Evolutionary conservation across 1,284 basidiomycete species (phyloP).

Genomic region (Clitocybe nebularis): DNA sequence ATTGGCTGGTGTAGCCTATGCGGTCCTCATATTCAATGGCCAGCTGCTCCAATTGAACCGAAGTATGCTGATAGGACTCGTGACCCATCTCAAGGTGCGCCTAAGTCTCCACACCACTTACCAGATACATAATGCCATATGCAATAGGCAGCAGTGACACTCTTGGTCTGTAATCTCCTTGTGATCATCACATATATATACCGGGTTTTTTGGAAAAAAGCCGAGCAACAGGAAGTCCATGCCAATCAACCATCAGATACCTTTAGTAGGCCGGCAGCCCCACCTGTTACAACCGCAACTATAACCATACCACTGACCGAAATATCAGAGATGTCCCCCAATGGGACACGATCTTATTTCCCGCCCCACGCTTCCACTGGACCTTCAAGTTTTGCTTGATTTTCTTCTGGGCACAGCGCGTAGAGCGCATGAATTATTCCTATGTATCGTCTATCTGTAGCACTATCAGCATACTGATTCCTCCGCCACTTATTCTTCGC

Average conservation of each 20-base stretch:
- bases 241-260: slow-evolving; percentile 2
- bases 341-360: too few relatives aligned
- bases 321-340: too few relatives aligned
- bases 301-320: too few relatives aligned
- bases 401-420: too few relatives aligned
- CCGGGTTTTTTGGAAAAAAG: slow-evolving; percentile 1
- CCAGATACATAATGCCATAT: not conserved
- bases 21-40: slow-evolving; percentile 5
- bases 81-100: slow-evolving; percentile 5
- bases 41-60: not conserved
- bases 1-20: slow-evolving; percentile 10
- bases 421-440: too few relatives aligned
- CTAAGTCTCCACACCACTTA: not conserved
- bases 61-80: not conserved
- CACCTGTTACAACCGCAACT: not conserved
- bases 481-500: too few relatives aligned
- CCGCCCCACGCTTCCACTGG: too few relatives aligned
- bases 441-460: too few relatives aligned
- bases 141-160: not conserved
- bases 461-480: too few relatives aligned
- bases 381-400: too few relatives aligned
- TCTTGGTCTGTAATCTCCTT: slow-evolving; percentile 4
- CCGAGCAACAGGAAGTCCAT: not conserved
- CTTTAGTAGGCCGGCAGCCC: not conserved
- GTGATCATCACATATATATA: slow-evolving; percentile 3